A percentile compares a stretch with the other conserved stretches of the same genome.
These are phyloP conservation scores for Fusarium temperatum DNA, from an alignment of 2,329 filamentous ascomycete species.

Conservation along the genomic window DNA sequence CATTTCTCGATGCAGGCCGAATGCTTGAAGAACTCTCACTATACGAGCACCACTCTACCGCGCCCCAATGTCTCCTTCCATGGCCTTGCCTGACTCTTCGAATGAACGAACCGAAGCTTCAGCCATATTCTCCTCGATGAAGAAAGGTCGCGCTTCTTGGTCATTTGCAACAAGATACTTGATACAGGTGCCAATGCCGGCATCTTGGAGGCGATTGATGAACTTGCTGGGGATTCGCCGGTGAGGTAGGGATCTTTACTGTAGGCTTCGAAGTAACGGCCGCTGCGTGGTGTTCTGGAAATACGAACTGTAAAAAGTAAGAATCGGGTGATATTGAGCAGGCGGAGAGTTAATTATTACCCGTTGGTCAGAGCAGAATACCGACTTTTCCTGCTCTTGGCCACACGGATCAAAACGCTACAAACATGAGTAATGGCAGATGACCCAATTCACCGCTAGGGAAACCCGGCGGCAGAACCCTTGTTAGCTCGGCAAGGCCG, in stretches of 20 bases:
- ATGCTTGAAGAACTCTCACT: slow-evolving; percentile 16
- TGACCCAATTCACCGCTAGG: slow-evolving; percentile 20
- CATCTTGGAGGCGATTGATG: too few relatives aligned
- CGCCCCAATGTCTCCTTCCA: too few relatives aligned
- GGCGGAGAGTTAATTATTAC: neutral
- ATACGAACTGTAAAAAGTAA: neutral
- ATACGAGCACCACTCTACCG: slow-evolving; percentile 13
- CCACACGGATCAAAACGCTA: slow-evolving; percentile 11
- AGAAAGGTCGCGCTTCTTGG: too few relatives aligned
- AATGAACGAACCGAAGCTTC: too few relatives aligned
- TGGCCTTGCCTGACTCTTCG: too few relatives aligned
- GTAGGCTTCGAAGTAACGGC: slow-evolving; percentile 52
- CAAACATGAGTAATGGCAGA: slow-evolving; percentile 6
- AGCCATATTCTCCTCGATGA: too few relatives aligned
- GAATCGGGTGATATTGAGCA: neutral
- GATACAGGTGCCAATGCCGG: too few relatives aligned
- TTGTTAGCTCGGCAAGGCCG: neutral
- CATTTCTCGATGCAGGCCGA: neutral
- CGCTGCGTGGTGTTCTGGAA: slow-evolving; percentile 46
- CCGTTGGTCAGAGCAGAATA: slow-evolving; percentile 21
- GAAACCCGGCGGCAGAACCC: slow-evolving; percentile 2
- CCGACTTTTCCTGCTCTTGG: slow-evolving; percentile 27
- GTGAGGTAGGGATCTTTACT: slow-evolving; percentile 53
- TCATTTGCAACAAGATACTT: too few relatives aligned
- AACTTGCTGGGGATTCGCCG: slow-evolving; percentile 43